Percentiles rank a stretch among this genome's conserved stretches.
These are phyloP conservation scores for Balansia obtecta DNA, from an alignment of 2,329 filamentous ascomycete genomes.

Conservation along the genomic window DNA sequence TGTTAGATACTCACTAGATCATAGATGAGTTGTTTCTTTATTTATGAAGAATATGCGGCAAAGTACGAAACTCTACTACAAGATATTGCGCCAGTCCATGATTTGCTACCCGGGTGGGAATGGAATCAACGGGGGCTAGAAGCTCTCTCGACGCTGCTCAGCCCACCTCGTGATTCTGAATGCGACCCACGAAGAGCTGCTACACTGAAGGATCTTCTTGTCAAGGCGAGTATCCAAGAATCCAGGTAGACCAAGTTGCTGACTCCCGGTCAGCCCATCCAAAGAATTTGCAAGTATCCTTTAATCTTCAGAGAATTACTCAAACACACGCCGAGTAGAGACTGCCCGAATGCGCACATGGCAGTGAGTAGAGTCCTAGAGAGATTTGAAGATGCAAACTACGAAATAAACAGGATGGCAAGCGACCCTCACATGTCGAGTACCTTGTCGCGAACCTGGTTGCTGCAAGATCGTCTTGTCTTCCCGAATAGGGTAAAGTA, in stretches of 20 bases:
- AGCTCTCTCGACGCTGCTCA: constrained; percentile 61
- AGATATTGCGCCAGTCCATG: constrained; percentile 58
- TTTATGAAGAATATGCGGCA: constrained; percentile 84
- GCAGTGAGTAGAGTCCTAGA: constrained; percentile 64
- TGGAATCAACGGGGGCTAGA: constrained; percentile 79
- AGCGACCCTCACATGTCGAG: constrained; percentile 59
- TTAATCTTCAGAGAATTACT: constrained; percentile 75
- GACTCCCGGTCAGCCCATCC: constrained; percentile 55
- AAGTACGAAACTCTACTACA: constrained; percentile 80
- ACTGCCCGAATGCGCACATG: constrained; percentile 73
- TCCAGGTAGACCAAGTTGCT: background rate
- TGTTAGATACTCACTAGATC: constrained; percentile 2
- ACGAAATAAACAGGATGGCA: constrained; percentile 74
- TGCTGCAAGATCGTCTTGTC: constrained; percentile 68
- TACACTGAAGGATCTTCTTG: constrained; percentile 73
- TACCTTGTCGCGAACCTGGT: constrained; percentile 69
- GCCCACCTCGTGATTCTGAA: constrained; percentile 52
- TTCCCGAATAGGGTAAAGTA: constrained; percentile 57
- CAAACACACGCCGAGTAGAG: constrained; percentile 69
- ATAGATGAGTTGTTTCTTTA: constrained; percentile 63
- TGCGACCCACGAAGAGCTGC: constrained; percentile 60
- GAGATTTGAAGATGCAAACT: constrained; percentile 60
- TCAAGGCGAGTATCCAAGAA: constrained; percentile 51
- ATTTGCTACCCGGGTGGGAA: constrained; percentile 60
- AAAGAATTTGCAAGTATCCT: constrained; percentile 84